Evolutionary conservation across 768 basidiomycete species (phyloP), one percentile per base, ranked within the genome.

Genomic region (Xerocomellus dryophilus): DNA sequence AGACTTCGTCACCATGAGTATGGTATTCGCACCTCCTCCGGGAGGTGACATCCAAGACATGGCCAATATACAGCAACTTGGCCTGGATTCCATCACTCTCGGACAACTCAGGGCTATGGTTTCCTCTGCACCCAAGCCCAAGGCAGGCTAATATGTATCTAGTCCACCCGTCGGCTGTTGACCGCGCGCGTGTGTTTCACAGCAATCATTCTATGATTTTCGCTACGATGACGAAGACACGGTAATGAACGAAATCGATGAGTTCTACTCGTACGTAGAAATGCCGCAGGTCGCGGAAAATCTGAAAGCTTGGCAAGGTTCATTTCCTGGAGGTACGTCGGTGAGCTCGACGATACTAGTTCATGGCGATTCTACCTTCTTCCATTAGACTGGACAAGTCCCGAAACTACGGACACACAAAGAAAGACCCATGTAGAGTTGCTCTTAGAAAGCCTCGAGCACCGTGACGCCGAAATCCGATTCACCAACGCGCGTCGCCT

Each of bases 251-350:
- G 97, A 99, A 69, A 86, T 99, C 36, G 91, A 98, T 54, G 97
- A 99, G 72, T 98, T 98, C 74, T 98, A 96, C 71, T 92, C 93
- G 20, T 99, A 97, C 72, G 85, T 93, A 56, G 96, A 98, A 76
- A 91, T 93, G 82, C 83, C 89, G 0, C 90, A 94, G 67, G 86
- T 93, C 20, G 84, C 83, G 3, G 90, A 92, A 76, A 92, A 93
- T 67, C 75, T 91, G 58, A 87, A 85, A 65, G 88, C 90, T 42
- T 97, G 93, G 89, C 82, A 88, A 64, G 86, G 86, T 36, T 91
- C 88, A 40, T 95, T 89, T 67, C 73, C 78, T 29, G 83, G 83
- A 71, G 89, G 93, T 89, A 64, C 62, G 82, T 50, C 39, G 43
- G 32, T 51, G 46, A 29, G 23, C 48, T 50, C 34, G 8, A 45